Conservation (phyloP, 345 rosid genomes). For the Hypericum androsaemum region DNA sequence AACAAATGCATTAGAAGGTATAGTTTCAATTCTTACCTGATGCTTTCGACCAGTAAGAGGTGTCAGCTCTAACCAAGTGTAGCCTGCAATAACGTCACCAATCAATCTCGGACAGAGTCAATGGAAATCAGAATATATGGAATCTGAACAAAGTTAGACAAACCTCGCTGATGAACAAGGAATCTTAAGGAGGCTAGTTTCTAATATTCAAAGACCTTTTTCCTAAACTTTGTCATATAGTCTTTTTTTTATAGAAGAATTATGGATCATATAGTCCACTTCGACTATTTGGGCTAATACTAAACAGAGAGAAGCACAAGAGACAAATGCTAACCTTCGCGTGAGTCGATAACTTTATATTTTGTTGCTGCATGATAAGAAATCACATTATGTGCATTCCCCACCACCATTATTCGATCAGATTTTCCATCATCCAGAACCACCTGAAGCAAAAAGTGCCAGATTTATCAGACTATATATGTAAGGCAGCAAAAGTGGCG, state of each 20-base stretch:
- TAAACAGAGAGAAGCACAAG: too few species aligned
- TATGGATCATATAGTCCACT: too few species aligned
- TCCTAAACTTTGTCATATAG: too few species aligned
- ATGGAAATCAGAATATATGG: too few species aligned
- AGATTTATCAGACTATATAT: not conserved
- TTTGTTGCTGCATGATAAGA: conserved; percentile 79
- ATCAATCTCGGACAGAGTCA: not conserved
- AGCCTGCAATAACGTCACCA: conserved; percentile 39
- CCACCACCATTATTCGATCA: conserved; percentile 67
- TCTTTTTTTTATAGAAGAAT: too few species aligned
- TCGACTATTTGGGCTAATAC: too few species aligned
- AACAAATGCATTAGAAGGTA: conserved; percentile 1
- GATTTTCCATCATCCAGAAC: conserved; percentile 84
- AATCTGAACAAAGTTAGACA: too few species aligned
- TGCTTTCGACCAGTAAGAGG: conserved; percentile 97
- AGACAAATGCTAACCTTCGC: conserved; percentile 45
- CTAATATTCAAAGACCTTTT: too few species aligned
- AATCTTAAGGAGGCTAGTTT: too few species aligned
- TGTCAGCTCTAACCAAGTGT: conserved; percentile 75
- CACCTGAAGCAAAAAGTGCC: conserved; percentile 29
- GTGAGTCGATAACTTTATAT: conserved; percentile 57
- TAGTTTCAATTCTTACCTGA: conserved; percentile 41
- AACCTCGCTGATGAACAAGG: too few species aligned
- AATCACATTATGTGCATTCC: conserved; percentile 30
- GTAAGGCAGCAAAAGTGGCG: not conserved